Base-by-base conservation (phyloP, 495 filamentous ascomycete species). In the Xylaria scruposa region DNA sequence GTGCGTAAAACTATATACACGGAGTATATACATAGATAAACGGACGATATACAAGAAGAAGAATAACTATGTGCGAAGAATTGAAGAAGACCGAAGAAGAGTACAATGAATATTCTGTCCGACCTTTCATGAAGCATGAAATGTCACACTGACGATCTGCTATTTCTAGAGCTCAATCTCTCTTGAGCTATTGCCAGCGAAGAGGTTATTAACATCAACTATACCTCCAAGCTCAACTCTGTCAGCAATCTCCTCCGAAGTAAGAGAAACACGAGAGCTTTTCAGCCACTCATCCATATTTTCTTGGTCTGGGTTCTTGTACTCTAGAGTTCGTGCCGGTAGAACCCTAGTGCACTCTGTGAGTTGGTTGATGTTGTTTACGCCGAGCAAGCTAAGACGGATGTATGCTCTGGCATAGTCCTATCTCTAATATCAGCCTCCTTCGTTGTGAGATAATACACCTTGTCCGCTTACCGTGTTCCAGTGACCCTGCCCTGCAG, bases 281-380 rank as follows among this genome's bases (percentile, higher is more conserved):
- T 53, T 64, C 26, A 77, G 49, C 73, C 73, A 77, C 40, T 73
- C 51, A 49, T 73, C 54, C 31, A 77, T 64, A 17, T 44, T 38
- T 26, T 26, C 60, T 44, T 77, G 75, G 51, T 77, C 75, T 19
- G 70, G 69, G 33, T 67, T 71, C 17, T 40, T 67, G 70, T 51
- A 75, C 12, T 38, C 49, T 10, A 26, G 47, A 29, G 70, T 67
- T 68, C 51, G 49, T 62, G 75, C 51, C 26, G 83, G 83, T 10
- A 85, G 72, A n/a, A 76, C 79, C 46, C 78, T 77, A 4, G 81
- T 82, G 78, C 83, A 85, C 59, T 85, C 83, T 13, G 71, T 78
- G 21, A 85, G 71, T 31, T 72, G 73, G 76, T 85, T 85, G 77
- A 83, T 83, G 68, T 81, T 83, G 58, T 83, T 81, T 0, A 85